Percentiles rank a stretch among this genome's conserved stretches.
phyloP scores from a whole-genome alignment of 495 filamentous ascomycete genomes.

The Aspergillus diversus region DNA sequence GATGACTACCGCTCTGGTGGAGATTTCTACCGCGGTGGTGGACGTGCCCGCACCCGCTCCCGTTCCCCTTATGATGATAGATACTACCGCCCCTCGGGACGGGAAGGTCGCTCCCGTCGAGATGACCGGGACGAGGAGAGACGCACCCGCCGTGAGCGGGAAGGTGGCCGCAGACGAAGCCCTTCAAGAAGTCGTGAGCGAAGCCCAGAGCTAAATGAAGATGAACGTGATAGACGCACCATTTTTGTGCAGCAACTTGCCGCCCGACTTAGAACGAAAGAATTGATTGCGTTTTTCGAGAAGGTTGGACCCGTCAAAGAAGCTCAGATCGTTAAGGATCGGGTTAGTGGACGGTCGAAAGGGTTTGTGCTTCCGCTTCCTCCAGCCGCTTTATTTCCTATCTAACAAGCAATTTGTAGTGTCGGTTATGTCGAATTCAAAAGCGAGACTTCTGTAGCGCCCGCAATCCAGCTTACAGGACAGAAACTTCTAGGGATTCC shows the following conservation, averaged over 20 bases:
- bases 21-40: constrained; percentile 74
- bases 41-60: constrained; percentile 72
- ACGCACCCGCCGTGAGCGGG: constrained; percentile 57
- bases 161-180: constrained; percentile 54
- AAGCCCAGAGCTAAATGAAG: constrained; percentile 77
- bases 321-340: constrained; percentile 98
- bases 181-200: constrained; percentile 53
- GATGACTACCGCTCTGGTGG: constrained; percentile 68
- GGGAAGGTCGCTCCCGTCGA: constrained; percentile 49
- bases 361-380: constrained; percentile 64
- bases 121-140: constrained; percentile 57
- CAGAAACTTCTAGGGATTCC: constrained; percentile 98
- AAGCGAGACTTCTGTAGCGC: constrained; percentile 88
- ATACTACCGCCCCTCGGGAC: constrained; percentile 71
- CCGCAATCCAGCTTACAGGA: constrained; percentile 96
- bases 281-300: constrained; percentile 94
- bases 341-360: constrained; percentile 95
- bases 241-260: constrained; percentile 99
- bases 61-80: constrained; percentile 73
- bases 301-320: constrained; percentile 95
- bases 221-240: constrained; percentile 94
- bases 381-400: neutral
- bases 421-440: constrained; percentile 99
- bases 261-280: constrained; percentile 85
- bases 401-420: constrained; percentile 56